Evolutionary conservation across 192 early-diverging fungal genomes (phyloP).

Genomic region (Entomortierella chlamydospora): DNA sequence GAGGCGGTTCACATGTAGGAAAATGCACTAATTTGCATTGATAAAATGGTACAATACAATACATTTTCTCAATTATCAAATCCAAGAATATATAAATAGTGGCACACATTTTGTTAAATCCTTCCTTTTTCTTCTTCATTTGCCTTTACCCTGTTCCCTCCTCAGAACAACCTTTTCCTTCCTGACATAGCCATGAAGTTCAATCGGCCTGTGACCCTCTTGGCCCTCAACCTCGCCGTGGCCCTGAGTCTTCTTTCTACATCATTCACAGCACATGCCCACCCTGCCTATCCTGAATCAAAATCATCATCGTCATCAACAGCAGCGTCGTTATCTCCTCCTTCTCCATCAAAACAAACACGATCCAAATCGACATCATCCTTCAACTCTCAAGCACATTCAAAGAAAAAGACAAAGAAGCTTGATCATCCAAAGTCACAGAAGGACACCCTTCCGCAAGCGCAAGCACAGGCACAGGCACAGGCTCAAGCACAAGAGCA

Average conservation of each 20-base stretch:
- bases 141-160: neutral
- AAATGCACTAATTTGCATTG: too few relatives aligned
- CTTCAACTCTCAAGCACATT: neutral
- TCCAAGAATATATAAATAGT: too few relatives aligned
- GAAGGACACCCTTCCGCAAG: too few relatives aligned
- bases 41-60: too few relatives aligned
- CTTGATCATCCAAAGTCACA: neutral
- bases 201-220: neutral
- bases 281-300: neutral
- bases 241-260: slow-evolving; percentile 21
- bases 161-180: neutral
- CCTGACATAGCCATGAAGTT: slow-evolving; percentile 13
- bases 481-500: too few relatives aligned
- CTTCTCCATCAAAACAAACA: neutral
- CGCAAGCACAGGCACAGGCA: too few relatives aligned
- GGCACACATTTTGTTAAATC: too few relatives aligned
- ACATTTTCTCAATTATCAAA: too few relatives aligned
- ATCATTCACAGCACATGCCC: neutral
- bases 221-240: slow-evolving; percentile 13
- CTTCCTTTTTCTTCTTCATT: neutral
- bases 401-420: neutral
- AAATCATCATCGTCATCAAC: neutral
- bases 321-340: neutral
- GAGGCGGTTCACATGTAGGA: too few relatives aligned
- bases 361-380: neutral